Conservation (phyloP, 2,329 filamentous ascomycete species). For the Fusarium keratoplasticum region DNA sequence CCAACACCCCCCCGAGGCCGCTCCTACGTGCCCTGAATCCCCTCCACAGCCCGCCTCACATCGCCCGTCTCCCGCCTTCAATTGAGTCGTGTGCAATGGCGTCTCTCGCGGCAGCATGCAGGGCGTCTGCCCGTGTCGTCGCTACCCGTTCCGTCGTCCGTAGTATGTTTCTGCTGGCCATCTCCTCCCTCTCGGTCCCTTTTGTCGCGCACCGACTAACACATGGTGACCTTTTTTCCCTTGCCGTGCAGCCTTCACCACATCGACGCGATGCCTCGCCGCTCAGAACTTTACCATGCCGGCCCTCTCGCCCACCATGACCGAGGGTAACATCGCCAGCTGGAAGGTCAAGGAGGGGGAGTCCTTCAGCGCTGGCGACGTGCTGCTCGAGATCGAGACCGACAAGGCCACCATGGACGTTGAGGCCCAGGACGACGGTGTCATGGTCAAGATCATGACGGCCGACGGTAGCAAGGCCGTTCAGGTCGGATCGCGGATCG, state of each 20-base stretch:
- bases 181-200: slow-evolving; percentile 33
- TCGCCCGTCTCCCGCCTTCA: slow-evolving; percentile 36
- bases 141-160: slow-evolving; percentile 61
- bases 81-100: slow-evolving; percentile 64
- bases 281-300: slow-evolving; percentile 94
- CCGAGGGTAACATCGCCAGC: slow-evolving; percentile 86
- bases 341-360: slow-evolving; percentile 93
- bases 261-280: slow-evolving; percentile 71
- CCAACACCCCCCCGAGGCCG: slow-evolving; percentile 40
- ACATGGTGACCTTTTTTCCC: background rate
- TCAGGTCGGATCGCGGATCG: slow-evolving; percentile 84
- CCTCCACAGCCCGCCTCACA: slow-evolving; percentile 26
- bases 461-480: slow-evolving; percentile 80
- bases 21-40: slow-evolving; percentile 35
- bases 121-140: slow-evolving; percentile 71
- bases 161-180: slow-evolving; percentile 59
- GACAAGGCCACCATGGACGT: slow-evolving; percentile 97
- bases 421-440: slow-evolving; percentile 89
- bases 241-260: slow-evolving; percentile 68
- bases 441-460: slow-evolving; percentile 85
- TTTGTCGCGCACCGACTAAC: slow-evolving; percentile 43
- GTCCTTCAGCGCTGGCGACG: slow-evolving; percentile 83
- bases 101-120: slow-evolving; percentile 73
- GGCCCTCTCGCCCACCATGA: slow-evolving; percentile 92
- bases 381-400: slow-evolving; percentile 91